Evolutionary conservation across 371 early-diverging fungal genomes (phyloP), one percentile per base, ranked within the genome.

Genomic region (Mortierella sp.): DNA sequence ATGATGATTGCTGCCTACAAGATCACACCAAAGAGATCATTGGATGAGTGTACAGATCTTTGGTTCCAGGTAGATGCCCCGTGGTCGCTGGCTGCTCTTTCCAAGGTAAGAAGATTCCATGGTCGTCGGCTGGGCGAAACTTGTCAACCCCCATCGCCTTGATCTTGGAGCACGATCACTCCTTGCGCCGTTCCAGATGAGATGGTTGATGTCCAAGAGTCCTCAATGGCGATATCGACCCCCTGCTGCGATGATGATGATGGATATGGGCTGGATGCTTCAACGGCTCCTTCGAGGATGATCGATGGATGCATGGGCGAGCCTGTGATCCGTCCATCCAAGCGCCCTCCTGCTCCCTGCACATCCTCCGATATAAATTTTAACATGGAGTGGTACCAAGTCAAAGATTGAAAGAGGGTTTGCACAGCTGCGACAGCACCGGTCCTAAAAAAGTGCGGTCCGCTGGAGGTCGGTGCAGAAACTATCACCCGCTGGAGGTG

Each of bases 401-500:
- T 71, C 72, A 71, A 71, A 65, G 65, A 65, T 66, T 70, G 72
- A 71, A 71, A 66, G 65, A 66, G 64, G 58, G 19, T 61, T 62
- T 67, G 51, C 60, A 55, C 57, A 29, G 53, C 44, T 37, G 54
- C 59, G 17, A 24, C 28, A 22, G 48, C 57, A 37, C 51, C 0
- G 27, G 12, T 19, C 3, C 8, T 54, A n/a, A 29, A 27, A 31
- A 44, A 8, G 1, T 39, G 39, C 37, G 34, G 34, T 10, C 10
- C 34, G 34, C 34, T 7, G 34, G 7, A 7, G 7, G 34, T 34
- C 34, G 7, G 4, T 34, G 34, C 34, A 34, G 34, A 34, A 34
- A 34, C 10, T 7, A 34, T 34, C 34, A 34, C 34, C 34, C 10
- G 34, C 34, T n/a, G n/a, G n/a, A n/a, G n/a, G n/a, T n/a, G n/a